A percentile compares a stretch with the other conserved stretches of the same genome.
phyloP scores from a whole-genome alignment of 495 filamentous ascomycete genomes.

The Gamarada debralockiae region DNA sequence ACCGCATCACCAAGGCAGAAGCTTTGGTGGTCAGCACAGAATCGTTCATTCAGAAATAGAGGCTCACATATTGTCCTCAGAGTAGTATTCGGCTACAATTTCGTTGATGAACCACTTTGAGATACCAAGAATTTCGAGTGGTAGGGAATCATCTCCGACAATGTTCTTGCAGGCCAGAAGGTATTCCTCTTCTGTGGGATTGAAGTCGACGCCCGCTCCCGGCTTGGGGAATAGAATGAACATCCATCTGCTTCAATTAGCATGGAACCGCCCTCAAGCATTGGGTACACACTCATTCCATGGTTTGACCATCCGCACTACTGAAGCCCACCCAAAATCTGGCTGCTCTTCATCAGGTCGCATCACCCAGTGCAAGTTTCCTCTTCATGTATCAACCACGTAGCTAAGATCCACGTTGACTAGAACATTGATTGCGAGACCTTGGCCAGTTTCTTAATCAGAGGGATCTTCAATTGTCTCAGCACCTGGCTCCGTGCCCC shows the following conservation, averaged over 20 bases:
- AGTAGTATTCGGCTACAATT: conserved; percentile 39
- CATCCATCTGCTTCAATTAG: conserved; percentile 35
- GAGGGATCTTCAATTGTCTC: conserved; percentile 41
- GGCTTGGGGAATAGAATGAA: conserved; percentile 45
- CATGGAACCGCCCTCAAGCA: neutral
- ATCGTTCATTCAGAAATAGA: too few relatives aligned
- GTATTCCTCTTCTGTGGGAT: conserved; percentile 38
- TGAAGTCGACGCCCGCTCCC: conserved; percentile 28
- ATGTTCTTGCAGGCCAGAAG: conserved; percentile 33
- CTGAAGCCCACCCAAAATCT: conserved; percentile 35
- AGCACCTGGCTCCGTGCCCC: conserved; percentile 46
- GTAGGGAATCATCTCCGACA: conserved; percentile 44
- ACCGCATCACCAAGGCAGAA: conserved; percentile 51
- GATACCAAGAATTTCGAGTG: conserved; percentile 39
- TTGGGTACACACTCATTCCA: conserved; percentile 39
- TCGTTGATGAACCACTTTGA: conserved; percentile 52
- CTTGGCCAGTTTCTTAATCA: conserved; percentile 47
- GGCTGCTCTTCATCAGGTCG: conserved; percentile 41
- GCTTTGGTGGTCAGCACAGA: neutral
- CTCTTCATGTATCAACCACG: conserved; percentile 38
- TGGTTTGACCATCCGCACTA: conserved; percentile 50
- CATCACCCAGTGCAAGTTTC: conserved; percentile 51
- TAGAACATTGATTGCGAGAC: conserved; percentile 49
- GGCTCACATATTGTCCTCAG: conserved; percentile 17
- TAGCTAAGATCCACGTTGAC: conserved; percentile 44